Percentiles rank a stretch among this genome's conserved stretches.
phyloP scores from a whole-genome alignment of 495 filamentous ascomycete species.

The Lepraria neglecta region DNA sequence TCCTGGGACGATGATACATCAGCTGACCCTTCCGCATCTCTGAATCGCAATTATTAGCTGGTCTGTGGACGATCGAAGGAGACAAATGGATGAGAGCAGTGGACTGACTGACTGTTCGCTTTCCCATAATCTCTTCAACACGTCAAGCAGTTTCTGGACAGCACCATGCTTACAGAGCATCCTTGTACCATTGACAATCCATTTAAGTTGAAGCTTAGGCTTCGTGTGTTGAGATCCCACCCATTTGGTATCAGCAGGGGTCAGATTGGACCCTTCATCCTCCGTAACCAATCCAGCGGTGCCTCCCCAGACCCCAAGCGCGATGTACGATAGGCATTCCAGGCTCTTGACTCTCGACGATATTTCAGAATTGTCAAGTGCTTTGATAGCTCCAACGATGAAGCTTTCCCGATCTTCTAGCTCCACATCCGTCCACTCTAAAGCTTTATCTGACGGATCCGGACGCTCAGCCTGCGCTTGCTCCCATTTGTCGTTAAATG shows the following conservation, averaged over 20 bases:
- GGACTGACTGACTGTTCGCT: conserved; percentile 34
- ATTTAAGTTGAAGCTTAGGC: conserved; percentile 56
- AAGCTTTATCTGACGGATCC: conserved; percentile 33
- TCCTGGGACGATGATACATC: conserved; percentile 24
- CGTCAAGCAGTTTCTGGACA: conserved; percentile 53
- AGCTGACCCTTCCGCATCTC: conserved; percentile 32
- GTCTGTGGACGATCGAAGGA: background rate
- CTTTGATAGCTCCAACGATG: conserved; percentile 38
- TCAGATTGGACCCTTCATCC: conserved; percentile 26
- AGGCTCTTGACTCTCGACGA: conserved; percentile 55
- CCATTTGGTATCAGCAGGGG: conserved; percentile 27
- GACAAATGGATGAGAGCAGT: conserved; percentile 5
- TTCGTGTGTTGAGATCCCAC: conserved; percentile 41
- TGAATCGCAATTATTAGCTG: conserved; percentile 29
- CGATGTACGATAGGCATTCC: conserved; percentile 69
- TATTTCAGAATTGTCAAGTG: conserved; percentile 45
- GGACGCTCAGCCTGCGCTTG: conserved; percentile 40
- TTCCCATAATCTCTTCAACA: conserved; percentile 55
- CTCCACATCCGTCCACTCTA: conserved; percentile 49
- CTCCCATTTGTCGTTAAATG: conserved; percentile 62
- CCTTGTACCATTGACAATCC: conserved; percentile 59
- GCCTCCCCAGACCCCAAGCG: conserved; percentile 70
- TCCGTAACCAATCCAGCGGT: conserved; percentile 50
- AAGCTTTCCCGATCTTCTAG: conserved; percentile 42
- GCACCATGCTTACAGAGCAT: conserved; percentile 56